phyloP scores from a whole-genome alignment of 257 asterid genomes.

The Marsdenia floribunda region DNA sequence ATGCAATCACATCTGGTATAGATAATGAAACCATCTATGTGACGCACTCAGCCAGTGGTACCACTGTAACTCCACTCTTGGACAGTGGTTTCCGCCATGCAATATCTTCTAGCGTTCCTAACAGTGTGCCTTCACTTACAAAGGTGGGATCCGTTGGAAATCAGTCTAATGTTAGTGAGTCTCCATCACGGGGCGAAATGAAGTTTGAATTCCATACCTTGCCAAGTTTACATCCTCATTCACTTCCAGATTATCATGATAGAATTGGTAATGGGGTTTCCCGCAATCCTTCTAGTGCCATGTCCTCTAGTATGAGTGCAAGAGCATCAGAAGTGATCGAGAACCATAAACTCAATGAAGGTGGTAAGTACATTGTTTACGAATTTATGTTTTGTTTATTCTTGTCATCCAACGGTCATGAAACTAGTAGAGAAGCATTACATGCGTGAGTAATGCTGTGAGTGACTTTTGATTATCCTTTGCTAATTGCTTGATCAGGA shows the following conservation, averaged over 20 bases:
- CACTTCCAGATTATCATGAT: conserved; percentile 77
- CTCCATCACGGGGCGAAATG: conserved; percentile 45
- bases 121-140: conserved; percentile 46
- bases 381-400: conserved; percentile 5
- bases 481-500: background rate
- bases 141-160: conserved; percentile 54
- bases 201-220: conserved; percentile 54
- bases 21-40: conserved; percentile 47
- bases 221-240: conserved; percentile 63
- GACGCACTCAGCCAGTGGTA: conserved; percentile 47
- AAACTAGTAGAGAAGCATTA: background rate
- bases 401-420: background rate
- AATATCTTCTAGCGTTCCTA: conserved; percentile 62
- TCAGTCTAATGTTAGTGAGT: conserved; percentile 44
- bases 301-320: conserved; percentile 50
- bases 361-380: conserved; percentile 25
- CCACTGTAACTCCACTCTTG: conserved; percentile 37
- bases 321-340: conserved; percentile 53
- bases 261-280: conserved; percentile 56
- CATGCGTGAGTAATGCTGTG: background rate
- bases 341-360: conserved; percentile 69
- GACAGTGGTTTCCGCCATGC: conserved; percentile 55
- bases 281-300: conserved; percentile 60
- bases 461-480: background rate
- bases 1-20: conserved; percentile 35